Evolutionary conservation across 164 flowering plant genomes (phyloP).

Genomic region (Stephania cephalantha): DNA sequence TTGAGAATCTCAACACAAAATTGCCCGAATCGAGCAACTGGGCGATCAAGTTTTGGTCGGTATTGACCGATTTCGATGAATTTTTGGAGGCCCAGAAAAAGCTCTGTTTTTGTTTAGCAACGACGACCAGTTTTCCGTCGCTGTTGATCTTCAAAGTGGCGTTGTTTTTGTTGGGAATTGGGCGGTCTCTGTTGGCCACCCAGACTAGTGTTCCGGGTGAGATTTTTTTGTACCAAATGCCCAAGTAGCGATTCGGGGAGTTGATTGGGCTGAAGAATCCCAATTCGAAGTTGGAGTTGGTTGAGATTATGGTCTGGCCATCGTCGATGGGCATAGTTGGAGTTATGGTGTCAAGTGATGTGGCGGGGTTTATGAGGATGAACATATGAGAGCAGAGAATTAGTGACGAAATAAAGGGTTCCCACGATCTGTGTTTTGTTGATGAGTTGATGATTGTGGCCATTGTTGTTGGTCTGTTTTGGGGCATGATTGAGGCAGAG

Average conservation of each 20-base stretch:
- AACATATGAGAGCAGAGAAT: too few species aligned
- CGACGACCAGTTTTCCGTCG: constrained; percentile 10
- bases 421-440: too few species aligned
- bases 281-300: constrained; percentile 5
- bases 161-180: constrained; percentile 1
- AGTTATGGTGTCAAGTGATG: constrained; percentile 6
- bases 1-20: constrained; percentile 12
- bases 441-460: too few species aligned
- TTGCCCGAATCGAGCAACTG: background rate
- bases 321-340: constrained; percentile 2
- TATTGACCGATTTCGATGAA: too few species aligned
- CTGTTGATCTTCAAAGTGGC: constrained; percentile 5
- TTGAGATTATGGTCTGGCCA: constrained; percentile 3
- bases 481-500: too few species aligned
- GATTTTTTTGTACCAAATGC: constrained; percentile 21
- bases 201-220: constrained; percentile 6
- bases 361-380: background rate
- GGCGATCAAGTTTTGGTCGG: too few species aligned
- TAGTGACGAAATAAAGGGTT: too few species aligned
- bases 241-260: constrained; percentile 12
- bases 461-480: too few species aligned
- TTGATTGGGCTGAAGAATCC: constrained; percentile 8
- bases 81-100: too few species aligned
- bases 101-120: too few species aligned
- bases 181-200: constrained; percentile 22